These are phyloP conservation scores for Podaxis rugospora DNA, from an alignment of 768 basidiomycete genomes.

Conservation along the genomic window DNA sequence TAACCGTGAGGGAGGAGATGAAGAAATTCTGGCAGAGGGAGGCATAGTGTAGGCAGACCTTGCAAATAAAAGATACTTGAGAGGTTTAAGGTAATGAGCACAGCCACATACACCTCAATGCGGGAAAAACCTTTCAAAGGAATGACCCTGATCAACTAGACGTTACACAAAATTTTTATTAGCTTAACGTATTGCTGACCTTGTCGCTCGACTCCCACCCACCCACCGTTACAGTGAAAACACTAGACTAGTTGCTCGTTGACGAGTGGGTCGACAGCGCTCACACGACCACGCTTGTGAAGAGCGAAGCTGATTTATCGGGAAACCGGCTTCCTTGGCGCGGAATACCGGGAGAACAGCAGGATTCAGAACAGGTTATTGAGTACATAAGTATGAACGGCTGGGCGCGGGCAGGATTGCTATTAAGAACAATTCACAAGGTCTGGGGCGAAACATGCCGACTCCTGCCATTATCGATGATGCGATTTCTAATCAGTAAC, in stretches of 20 bases:
- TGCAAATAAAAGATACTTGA: constrained; percentile 13
- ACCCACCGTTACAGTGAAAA: not conserved
- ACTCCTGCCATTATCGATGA: constrained; percentile 12
- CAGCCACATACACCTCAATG: not conserved
- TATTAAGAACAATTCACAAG: not conserved
- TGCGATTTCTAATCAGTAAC: constrained; percentile 12
- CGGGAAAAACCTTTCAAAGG: not conserved
- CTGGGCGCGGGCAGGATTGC: not conserved
- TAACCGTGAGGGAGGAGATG: constrained; percentile 16
- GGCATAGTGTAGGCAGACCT: constrained; percentile 18
- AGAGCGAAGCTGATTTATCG: not conserved
- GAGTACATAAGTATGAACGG: not conserved
- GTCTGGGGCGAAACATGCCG: not conserved
- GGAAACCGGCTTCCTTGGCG: not conserved
- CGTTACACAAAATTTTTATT: not conserved
- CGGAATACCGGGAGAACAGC: not conserved
- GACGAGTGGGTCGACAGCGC: not conserved
- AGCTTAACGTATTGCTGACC: not conserved
- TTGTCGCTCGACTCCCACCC: not conserved
- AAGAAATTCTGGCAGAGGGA: constrained; percentile 40
- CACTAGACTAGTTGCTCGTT: constrained; percentile 13
- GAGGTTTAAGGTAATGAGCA: not conserved
- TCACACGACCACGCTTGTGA: not conserved
- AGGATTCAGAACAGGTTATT: not conserved
- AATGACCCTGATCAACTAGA: not conserved